Evolutionary conservation across 2,329 filamentous ascomycete genomes (phyloP), one percentile per base, ranked within the genome.

Genomic region (Paracamarosporium sp.): DNA sequence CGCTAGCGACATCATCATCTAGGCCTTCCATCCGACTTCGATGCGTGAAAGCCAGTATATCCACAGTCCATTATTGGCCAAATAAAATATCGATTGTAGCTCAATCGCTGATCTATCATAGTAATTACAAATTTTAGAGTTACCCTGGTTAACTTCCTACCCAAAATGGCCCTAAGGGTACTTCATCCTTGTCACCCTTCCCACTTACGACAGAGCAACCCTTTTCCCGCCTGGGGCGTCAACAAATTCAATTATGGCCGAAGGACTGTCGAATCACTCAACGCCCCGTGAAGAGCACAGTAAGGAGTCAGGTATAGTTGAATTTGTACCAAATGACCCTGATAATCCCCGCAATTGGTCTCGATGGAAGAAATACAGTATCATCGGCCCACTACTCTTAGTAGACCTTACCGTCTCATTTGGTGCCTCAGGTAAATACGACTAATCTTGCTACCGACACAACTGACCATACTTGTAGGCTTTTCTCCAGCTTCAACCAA

Each of bases 401-500:
- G 11, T 41, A 41, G 38, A 41, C 20, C 38, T 41, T 4, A 22
- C n/a, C 15, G 38, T 41, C 38, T 20, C n/a, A 13, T 41, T 17
- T 17, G 38, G 38, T 5, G 38, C 38, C 38, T 41, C 38, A 11
- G 38, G 38, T 36, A 36, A 13, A n/a, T 15, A 36, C 17, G 11
- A 5, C 33, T 15, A 36, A 13, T 13, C 12, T 36, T 4, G 4
- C 4, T 36, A 15, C 5, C 13, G 11, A 5, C 11, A 13, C 13
- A 5, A 36, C 11, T 36, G 17, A 36, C 11, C 13, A 4, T 5
- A 36, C 13, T 36, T 36, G 4, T 15, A 36, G 81, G 80, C 11
- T 83, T 80, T 63, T 82, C 79, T 2, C 80, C 81, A 0, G 78
- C 75, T 0, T 67, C 73, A 11, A 61, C 57, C 13, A 76, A 79